phyloP scores from a whole-genome alignment of 768 basidiomycete genomes.

The Glaciozyma antarctica region DNA sequence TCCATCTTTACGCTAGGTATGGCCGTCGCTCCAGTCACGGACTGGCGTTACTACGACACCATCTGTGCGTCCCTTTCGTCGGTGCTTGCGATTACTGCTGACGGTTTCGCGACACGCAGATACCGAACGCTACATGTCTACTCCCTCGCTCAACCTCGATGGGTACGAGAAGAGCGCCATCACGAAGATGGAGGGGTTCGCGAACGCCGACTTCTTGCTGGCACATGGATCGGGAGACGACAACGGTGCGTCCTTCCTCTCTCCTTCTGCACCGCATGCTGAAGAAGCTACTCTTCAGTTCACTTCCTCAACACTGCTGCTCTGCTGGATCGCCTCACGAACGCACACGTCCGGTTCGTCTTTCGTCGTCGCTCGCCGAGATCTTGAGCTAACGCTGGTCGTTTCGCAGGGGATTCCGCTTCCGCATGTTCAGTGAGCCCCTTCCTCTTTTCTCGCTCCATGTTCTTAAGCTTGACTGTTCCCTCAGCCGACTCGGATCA shows the following conservation, averaged over 20 bases:
- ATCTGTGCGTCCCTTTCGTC: constrained; percentile 45
- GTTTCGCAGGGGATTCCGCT: constrained; percentile 50
- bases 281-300: constrained; percentile 42
- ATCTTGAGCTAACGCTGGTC: not conserved
- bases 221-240: constrained; percentile 93
- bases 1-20: constrained; percentile 84
- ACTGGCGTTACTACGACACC: constrained; percentile 50
- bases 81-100: not conserved
- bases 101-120: constrained; percentile 37
- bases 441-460: too few species aligned
- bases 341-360: constrained; percentile 53
- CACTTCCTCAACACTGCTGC: constrained; percentile 87
- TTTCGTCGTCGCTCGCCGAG: too few species aligned
- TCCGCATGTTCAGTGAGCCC: constrained; percentile 69
- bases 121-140: constrained; percentile 93
- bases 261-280: not conserved
- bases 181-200: constrained; percentile 77
- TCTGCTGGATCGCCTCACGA: constrained; percentile 84
- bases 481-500: constrained; percentile 74
- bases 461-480: too few species aligned
- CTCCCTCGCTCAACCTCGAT: constrained; percentile 62
- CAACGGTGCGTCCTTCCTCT: constrained; percentile 45
- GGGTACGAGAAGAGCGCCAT: constrained; percentile 90
- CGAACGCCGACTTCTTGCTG: constrained; percentile 66
- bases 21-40: constrained; percentile 81